Percentiles rank a stretch among this genome's conserved stretches.
phyloP scores from a whole-genome alignment of 257 asterid species.

The Jasminum sambac region DNA sequence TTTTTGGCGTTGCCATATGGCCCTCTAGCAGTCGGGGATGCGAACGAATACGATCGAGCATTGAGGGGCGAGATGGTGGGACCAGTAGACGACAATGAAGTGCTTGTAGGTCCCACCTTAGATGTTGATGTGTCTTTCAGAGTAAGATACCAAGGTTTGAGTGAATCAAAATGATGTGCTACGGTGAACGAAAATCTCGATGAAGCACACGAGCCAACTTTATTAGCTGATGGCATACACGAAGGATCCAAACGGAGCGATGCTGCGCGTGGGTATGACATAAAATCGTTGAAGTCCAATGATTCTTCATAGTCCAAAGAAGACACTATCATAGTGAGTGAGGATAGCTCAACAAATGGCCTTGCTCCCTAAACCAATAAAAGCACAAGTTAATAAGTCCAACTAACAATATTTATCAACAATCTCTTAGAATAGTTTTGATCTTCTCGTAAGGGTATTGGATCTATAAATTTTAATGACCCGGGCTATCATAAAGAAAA shows the following conservation, averaged over 20 bases:
- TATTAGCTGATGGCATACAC: conserved; percentile 42
- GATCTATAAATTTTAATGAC: too few species aligned
- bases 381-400: not conserved
- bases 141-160: conserved; percentile 90
- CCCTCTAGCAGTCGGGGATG: conserved; percentile 68
- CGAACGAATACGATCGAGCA: conserved; percentile 85
- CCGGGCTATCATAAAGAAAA: too few species aligned
- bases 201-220: conserved; percentile 77
- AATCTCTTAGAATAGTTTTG: too few species aligned
- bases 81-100: conserved; percentile 32
- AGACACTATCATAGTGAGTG: conserved; percentile 48
- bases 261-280: conserved; percentile 60
- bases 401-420: not conserved
- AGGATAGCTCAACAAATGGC: conserved; percentile 75
- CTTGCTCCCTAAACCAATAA: conserved; percentile 59
- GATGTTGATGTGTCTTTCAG: conserved; percentile 59
- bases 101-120: conserved; percentile 57
- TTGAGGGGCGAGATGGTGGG: conserved; percentile 78
- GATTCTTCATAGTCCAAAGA: conserved; percentile 80
- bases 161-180: conserved; percentile 73
- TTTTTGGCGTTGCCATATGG: conserved; percentile 48
- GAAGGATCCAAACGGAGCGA: conserved; percentile 68
- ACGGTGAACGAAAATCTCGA: conserved; percentile 88
- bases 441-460: too few species aligned
- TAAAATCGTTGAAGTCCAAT: conserved; percentile 53